These are phyloP conservation scores for Musa acuminata DNA, from an alignment of 176 grass and related monocot species.

Conservation along the genomic window DNA sequence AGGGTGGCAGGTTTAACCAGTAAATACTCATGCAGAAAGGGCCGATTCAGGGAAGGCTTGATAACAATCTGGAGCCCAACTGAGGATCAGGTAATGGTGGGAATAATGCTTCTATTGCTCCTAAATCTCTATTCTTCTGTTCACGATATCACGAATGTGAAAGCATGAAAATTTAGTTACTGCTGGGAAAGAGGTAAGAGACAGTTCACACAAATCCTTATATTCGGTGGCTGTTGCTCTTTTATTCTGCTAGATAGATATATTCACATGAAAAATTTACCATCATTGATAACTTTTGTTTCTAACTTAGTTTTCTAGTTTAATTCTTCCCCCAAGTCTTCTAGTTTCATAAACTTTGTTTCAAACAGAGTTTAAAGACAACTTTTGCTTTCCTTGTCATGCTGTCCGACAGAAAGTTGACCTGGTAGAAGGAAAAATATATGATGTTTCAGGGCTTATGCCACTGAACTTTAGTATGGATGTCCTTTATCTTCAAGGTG, in stretches of 20 bases:
- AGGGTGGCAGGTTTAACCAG: constrained; percentile 52
- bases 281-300: too few species aligned
- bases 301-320: too few species aligned
- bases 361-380: neutral
- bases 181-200: neutral
- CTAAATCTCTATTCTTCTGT: neutral
- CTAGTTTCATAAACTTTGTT: neutral
- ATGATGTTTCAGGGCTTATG: constrained; percentile 58
- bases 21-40: constrained; percentile 41
- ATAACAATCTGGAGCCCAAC: constrained; percentile 92
- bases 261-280: too few species aligned
- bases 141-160: neutral
- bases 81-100: constrained; percentile 56
- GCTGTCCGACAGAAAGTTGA: constrained; percentile 54
- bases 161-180: neutral
- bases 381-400: neutral
- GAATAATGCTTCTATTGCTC: neutral
- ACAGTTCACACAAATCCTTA: neutral
- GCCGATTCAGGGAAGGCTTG: constrained; percentile 42
- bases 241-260: neutral
- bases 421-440: constrained; percentile 78
- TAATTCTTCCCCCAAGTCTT: neutral
- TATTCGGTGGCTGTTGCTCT: neutral
- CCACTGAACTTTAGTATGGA: constrained; percentile 41
- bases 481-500: constrained; percentile 56